Evolutionary conservation across 2,329 filamentous ascomycete genomes (phyloP).

Genomic region (Sordariomycetes sp.): DNA sequence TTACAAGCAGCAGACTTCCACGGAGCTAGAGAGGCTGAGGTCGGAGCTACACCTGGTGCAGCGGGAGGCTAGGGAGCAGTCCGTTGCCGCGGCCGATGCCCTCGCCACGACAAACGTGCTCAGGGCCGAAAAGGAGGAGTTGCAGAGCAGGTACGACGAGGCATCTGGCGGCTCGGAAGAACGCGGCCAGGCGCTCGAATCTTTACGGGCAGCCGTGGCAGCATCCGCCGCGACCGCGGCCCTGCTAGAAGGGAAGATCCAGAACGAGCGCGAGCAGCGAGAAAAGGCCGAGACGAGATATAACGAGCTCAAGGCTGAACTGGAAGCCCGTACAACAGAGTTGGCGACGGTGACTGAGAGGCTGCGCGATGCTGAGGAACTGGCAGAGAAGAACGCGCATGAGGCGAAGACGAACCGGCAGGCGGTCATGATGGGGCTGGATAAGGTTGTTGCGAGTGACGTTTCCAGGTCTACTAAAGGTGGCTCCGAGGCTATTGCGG

Average conservation of each 20-base stretch:
- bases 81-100: constrained; percentile 65
- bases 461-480: constrained; percentile 29
- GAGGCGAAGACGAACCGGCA: constrained; percentile 79
- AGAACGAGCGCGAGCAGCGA: constrained; percentile 66
- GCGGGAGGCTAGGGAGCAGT: constrained; percentile 66
- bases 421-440: constrained; percentile 70
- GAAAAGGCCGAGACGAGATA: constrained; percentile 69
- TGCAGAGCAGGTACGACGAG: constrained; percentile 56
- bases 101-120: constrained; percentile 61
- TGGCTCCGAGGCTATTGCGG: constrained; percentile 52
- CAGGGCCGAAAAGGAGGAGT: constrained; percentile 74
- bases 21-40: constrained; percentile 75
- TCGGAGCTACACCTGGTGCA: constrained; percentile 74
- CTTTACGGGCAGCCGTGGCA: constrained; percentile 63
- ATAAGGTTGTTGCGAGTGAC: constrained; percentile 51
- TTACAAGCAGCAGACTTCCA: constrained; percentile 69
- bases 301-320: constrained; percentile 63
- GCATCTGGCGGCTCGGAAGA: constrained; percentile 54
- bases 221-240: constrained; percentile 67
- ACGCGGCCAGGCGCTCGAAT: constrained; percentile 57
- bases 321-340: constrained; percentile 68
- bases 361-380: constrained; percentile 72
- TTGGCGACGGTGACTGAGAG: constrained; percentile 62
- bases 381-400: constrained; percentile 74
- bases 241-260: constrained; percentile 66